Base-by-base conservation (phyloP, 805 yeast species). In the Candida incommunis region DNA sequence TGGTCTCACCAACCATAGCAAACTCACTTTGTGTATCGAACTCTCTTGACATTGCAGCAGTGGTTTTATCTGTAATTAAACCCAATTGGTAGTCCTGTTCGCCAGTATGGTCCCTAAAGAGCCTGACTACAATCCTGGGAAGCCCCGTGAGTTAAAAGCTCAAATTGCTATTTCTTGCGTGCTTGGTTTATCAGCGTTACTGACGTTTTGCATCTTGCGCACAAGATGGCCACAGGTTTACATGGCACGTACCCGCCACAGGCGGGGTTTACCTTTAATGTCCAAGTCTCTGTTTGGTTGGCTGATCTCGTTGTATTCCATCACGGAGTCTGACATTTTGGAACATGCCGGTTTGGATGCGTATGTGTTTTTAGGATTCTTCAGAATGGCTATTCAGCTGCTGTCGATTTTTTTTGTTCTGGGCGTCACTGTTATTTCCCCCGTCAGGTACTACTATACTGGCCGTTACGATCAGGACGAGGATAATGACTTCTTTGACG, bases 271-370 rank as follows among this genome's bases (percentile, higher is more conserved):
- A 7, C 94, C 92, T 2, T 56, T 61, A 25, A 65, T 84, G 18
- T 78, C 83, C 3, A 52, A 65, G 31, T 70, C 84, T 2, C 58
- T 82, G 11, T 81, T 87, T 54, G 87, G 88, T 2, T 90, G 97
- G 96, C 69, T 88, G 5, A 74, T 78, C 0, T 74, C 77, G 0
- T 64, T 90, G 13, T 74, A 74, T 57, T 61, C 62, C 11, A 77
- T 88, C 18, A 68, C 71, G 22, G 97, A 90, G 53, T 69, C 74
- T 15, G 87, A 86, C 47, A 74, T 92, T 2, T 69, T 90, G 43
- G 90, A 86, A 49, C 81, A 80, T 55, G 95, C 96, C 2, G 98
- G 98, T 0, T 64, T 90, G 40, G 98, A 90, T 64, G 96, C 96
- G 0, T 87, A 75, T 63, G 97, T 92, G 42, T 90, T 84, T 56